Evolutionary conservation across 352 stramenopile genomes (phyloP), one percentile per base, ranked within the genome.

Genomic region (Phytophthora brassicae): DNA sequence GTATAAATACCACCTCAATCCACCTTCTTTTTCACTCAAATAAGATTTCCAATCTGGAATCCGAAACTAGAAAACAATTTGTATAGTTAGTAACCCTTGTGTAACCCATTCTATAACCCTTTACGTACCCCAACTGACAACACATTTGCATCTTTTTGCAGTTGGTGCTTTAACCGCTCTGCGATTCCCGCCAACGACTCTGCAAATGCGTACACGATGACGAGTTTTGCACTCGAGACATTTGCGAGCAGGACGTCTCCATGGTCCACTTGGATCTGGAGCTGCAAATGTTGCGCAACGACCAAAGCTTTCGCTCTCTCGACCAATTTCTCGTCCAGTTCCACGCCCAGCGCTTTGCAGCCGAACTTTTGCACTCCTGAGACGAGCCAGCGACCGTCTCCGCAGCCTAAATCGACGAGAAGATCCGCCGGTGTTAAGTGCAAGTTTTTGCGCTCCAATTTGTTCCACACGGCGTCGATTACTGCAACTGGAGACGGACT

Each of bases 131-230:
- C 86, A 57, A 95, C 83, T 5, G 84, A 95, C 28, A 95, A 52
- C 28, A 94, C 81, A 2, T 62, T 77, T 0, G 86, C 86, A 17
- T 61, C 28, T 0, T 46, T 4, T 13, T 43, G 43, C 9, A 90
- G 55, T 23, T 95, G 77, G 3, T 45, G 29, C 7, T 59, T 47
- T 49, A 95, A 51, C 9, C 75, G 68, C 48, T 84, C 57, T 22
- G 81, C 70, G 48, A 94, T 94, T 0, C 75, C 71, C 16, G 63
- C 47, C 19, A 95, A 58, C n/a, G 84, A 87, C 67, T 92, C 80
- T 16, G 79, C 79, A 42, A 94, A 95, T 9, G 86, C 86, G 57
- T 95, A 95, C 12, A 94, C 81, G 60, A 95, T 89, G 28, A 94
- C 86, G 17, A 95, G 38, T 13, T 68, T 65, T 12, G 83, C 86